Evolutionary conservation across 2,329 filamentous ascomycete species (phyloP), one percentile per base, ranked within the genome.

Genomic region (Chalaropsis ovoidea): DNA sequence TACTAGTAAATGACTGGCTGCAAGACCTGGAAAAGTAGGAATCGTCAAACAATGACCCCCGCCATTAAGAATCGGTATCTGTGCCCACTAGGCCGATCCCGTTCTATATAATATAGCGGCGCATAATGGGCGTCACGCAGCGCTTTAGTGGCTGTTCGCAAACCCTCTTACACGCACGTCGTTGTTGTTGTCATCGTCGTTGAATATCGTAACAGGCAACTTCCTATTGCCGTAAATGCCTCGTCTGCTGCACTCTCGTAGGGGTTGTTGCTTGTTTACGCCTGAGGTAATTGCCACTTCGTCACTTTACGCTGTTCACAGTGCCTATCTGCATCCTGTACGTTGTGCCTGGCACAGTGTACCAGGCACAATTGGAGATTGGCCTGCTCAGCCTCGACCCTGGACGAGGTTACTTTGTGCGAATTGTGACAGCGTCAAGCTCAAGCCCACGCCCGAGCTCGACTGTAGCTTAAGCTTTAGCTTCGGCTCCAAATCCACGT

Each of bases 321-420:
- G 31, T 31, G 31, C 31, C 31, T n/a, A n/a, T n/a, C n/a, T 11
- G 13, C 47, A 22, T 3, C 11, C 47, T 22, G n/a, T 49, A 3
- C n/a, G 10, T 2, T 22, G 45, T 11, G 4, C 17, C 4, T 49
- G 7, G 11, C n/a, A 49, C 45, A 0, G 17, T 49, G 45, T 11
- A 49, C n/a, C 1, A 31, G 31, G 31, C 31, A 31, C 31, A 31
- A 31, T 31, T 31, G 31, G 31, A 31, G 3, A 31, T 13, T 43
- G 2, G 13, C 42, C 13, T 56, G 52, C 3, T 4, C 22, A n/a
- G 49, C 11, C 52, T 27, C 22, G 13, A 56, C 52, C 52, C 52
- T 56, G 52, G 22, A 31, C 52, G 52, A 56, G 22, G 52, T 56
- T 56, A 35, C 52, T 56, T 56, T 56, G 52, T 56, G 52, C 47